Conservation (phyloP, 306 rosid genomes). For the Quercus mongolica region DNA sequence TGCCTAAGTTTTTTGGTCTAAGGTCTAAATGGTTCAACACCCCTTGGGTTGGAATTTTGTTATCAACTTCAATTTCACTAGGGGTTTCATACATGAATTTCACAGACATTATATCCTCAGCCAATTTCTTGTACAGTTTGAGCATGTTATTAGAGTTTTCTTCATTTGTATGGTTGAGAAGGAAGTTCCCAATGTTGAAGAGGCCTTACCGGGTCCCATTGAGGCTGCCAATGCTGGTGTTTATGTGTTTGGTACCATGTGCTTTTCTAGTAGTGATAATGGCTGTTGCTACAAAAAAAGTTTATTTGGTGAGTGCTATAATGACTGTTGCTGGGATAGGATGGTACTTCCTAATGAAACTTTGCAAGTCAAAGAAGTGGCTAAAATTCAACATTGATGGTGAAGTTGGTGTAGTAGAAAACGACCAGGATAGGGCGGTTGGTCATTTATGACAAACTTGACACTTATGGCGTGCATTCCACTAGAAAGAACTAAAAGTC, state of each 20-base stretch:
- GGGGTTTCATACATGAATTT: slow-evolving; percentile 40
- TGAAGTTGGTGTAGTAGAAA: background rate
- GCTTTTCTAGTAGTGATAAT: slow-evolving; percentile 40
- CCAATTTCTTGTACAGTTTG: slow-evolving; percentile 56
- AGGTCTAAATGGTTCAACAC: slow-evolving; percentile 46
- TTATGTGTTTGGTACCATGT: slow-evolving; percentile 52
- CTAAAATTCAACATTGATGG: background rate
- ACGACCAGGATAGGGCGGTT: background rate
- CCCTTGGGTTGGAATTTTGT: slow-evolving; percentile 63
- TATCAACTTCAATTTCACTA: slow-evolving; percentile 32
- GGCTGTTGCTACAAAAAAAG: slow-evolving; percentile 39
- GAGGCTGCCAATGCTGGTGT: slow-evolving; percentile 27
- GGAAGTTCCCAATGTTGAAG: slow-evolving; percentile 31
- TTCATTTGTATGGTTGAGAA: slow-evolving; percentile 50
- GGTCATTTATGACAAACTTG: background rate
- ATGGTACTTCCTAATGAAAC: slow-evolving; percentile 34
- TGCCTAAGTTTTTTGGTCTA: slow-evolving; percentile 36
- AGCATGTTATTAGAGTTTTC: slow-evolving; percentile 59
- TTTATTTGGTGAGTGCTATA: slow-evolving; percentile 40
- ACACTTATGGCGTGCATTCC: background rate
- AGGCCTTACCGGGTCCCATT: slow-evolving; percentile 57
- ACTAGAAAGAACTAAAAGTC: too few relatives aligned
- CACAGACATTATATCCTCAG: slow-evolving; percentile 31
- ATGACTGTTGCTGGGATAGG: slow-evolving; percentile 45
- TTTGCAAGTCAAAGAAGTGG: slow-evolving; percentile 26